Conservation (phyloP, 2,329 filamentous ascomycete species). For the Ceratocystis destructans region DNA sequence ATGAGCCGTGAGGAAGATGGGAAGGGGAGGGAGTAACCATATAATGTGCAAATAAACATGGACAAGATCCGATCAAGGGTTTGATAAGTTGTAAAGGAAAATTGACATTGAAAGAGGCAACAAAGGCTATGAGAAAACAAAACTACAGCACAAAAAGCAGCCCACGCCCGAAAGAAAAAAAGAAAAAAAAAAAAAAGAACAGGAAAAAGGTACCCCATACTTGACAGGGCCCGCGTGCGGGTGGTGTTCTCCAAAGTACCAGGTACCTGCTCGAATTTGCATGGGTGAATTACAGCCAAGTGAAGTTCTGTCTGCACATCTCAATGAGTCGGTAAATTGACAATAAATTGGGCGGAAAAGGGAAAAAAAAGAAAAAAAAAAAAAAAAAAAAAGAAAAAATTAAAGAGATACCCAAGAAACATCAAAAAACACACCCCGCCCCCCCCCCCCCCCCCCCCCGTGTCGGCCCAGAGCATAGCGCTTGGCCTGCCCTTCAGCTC, state of each 20-base stretch:
- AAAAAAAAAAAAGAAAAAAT: neutral
- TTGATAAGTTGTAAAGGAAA: conserved; percentile 2
- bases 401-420: neutral
- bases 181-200: neutral
- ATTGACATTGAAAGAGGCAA: neutral
- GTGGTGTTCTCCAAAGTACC: neutral
- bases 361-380: too few relatives aligned
- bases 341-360: too few relatives aligned
- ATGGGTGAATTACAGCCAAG: neutral
- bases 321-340: too few relatives aligned
- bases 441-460: too few relatives aligned
- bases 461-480: too few relatives aligned
- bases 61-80: neutral
- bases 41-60: neutral
- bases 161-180: neutral
- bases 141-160: too few relatives aligned
- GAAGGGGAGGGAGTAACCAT: neutral
- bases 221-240: neutral
- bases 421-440: neutral
- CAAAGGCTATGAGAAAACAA: neutral
- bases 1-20: neutral
- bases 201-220: neutral
- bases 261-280: neutral
- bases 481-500: too few relatives aligned
- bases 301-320: too few relatives aligned